Evolutionary conservation across 139 green algal species (phyloP).

Genomic region (Chlorella sp.): DNA sequence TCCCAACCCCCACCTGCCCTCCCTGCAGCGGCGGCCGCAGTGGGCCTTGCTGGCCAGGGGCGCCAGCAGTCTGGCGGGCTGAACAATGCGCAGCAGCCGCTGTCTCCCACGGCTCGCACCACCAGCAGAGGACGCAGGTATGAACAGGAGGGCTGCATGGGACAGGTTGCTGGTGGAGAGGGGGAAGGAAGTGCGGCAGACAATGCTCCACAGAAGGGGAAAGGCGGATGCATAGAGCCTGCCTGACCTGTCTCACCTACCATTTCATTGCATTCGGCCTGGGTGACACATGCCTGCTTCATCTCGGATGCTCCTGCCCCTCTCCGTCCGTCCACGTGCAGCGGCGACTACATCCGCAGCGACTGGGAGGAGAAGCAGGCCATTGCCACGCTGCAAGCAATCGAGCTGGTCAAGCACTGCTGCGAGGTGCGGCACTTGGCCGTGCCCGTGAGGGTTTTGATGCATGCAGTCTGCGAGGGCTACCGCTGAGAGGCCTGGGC

Average conservation of each 20-base stretch:
- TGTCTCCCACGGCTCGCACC: conserved; percentile 22
- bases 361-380: conserved; percentile 82
- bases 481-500: no score
- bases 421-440: conserved; percentile 47
- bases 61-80: no score
- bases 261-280: neutral
- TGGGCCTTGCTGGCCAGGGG: neutral
- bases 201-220: no score
- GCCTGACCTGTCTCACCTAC: neutral
- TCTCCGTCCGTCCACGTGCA: no score
- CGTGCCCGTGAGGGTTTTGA: no score
- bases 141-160: neutral
- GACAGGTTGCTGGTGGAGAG: no score
- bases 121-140: conserved; percentile 28
- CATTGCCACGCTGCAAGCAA: conserved; percentile 71
- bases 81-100: neutral
- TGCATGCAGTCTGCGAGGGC: no score
- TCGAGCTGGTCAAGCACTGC: conserved; percentile 78
- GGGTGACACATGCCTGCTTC: no score
- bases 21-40: neutral
- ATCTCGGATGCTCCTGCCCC: no score
- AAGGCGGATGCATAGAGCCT: no score
- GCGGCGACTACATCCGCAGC: conserved; percentile 45
- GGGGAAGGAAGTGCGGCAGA: no score
- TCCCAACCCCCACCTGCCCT: neutral